Base-by-base conservation (phyloP, 2,329 filamentous ascomycete species). In the Diaporthe sp. region DNA sequence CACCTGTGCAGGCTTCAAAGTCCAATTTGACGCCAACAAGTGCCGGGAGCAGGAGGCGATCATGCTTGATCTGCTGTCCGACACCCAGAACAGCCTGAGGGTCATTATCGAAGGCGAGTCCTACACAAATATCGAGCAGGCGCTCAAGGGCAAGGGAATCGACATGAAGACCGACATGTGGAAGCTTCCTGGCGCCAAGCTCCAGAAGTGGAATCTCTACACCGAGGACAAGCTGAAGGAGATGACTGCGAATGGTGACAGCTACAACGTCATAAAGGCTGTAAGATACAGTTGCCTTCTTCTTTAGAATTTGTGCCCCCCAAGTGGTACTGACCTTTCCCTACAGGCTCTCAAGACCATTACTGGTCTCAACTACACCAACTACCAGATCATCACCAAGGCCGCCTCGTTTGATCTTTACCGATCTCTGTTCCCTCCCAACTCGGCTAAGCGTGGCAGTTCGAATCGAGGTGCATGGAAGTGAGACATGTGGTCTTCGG, bases 271-370 rank as follows among this genome's bases (percentile, higher is more conserved):
- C 12, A 50, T 37, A 1, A 37, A 51, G 19, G 4, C 7, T 3
- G 42, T 51, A 4, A 51, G 61, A 66, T 19, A 3, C 6, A 17
- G 7, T 10, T 25, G 8, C 13, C 13, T 37, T n/a, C 5, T 12
- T 2, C 37, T 15, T 9, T 12, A 17, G 2, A 4, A 7, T 12
- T 7, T 13, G 0, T 2, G n/a, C 30, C 27, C 12, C 19, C 8
- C 42, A 65, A 37, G 13, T 2, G 17, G 25, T 7, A 12, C 22
- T 37, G 22, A 51, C 12, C 15, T 25, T 17, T 10, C 17, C 15
- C 25, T 17, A 3, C 22, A 37, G 61, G 22, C 30, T 5, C 44
- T 66, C 8, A 32, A 66, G 22, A 22, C 30, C 15, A 51, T 51
- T 22, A 66, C 61, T 25, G 30, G 44, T 30, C 8, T 51, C 44